These are phyloP conservation scores for Sclerotinia glacialis DNA, from an alignment of 2,329 filamentous ascomycete genomes.

Conservation along the genomic window DNA sequence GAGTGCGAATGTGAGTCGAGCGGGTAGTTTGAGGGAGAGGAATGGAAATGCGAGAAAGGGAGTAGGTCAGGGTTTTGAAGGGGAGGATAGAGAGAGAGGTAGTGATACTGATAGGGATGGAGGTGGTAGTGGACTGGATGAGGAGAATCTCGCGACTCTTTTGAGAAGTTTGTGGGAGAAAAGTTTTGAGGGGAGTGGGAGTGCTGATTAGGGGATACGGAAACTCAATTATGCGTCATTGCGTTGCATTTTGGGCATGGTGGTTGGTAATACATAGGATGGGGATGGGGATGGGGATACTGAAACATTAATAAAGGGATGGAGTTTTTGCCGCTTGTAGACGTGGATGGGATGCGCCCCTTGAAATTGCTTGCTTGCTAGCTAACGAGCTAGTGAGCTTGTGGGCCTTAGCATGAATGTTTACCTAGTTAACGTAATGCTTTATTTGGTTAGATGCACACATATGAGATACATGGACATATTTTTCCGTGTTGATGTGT, in stretches of 20 bases:
- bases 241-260: not conserved
- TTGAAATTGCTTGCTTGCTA: not conserved
- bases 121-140: constrained; percentile 28
- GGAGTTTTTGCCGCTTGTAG: not conserved
- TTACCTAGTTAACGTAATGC: not conserved
- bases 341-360: not conserved
- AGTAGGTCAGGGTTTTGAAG: constrained; percentile 45
- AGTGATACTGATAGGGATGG: constrained; percentile 18
- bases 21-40: constrained; percentile 18
- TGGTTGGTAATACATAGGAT: not conserved
- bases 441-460: not conserved
- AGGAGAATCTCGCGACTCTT: constrained; percentile 48
- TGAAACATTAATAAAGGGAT: not conserved
- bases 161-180: constrained; percentile 62
- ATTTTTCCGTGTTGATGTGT: too few relatives aligned
- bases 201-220: constrained; percentile 37
- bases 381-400: too few relatives aligned
- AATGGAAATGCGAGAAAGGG: constrained; percentile 29
- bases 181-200: constrained; percentile 53
- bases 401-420: not conserved
- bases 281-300: not conserved
- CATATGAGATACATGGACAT: not conserved
- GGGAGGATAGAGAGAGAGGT: constrained; percentile 34
- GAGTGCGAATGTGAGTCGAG: constrained; percentile 30
- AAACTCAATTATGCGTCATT: not conserved